phyloP scores from a whole-genome alignment of 148 eudicot genomes.

The Silene latifolia region DNA sequence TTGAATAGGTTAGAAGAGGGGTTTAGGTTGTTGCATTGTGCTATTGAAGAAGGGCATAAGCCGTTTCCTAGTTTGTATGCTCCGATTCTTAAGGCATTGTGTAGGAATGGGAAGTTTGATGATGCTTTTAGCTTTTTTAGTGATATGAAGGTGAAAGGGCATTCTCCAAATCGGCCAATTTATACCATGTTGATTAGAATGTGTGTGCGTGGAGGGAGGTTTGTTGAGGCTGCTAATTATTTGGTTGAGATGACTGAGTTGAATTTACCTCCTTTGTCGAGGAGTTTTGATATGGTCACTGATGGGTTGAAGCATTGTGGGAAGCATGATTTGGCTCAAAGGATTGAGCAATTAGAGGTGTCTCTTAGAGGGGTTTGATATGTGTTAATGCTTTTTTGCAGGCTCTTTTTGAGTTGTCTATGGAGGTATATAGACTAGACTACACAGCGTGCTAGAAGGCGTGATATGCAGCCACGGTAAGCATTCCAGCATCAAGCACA shows the following conservation, averaged over 20 bases:
- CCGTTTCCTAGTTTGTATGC: slow-evolving; percentile 99
- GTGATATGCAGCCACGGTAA: background rate
- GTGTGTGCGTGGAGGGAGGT: slow-evolving; percentile 85
- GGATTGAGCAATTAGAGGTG: slow-evolving; percentile 80
- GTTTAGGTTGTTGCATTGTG: slow-evolving; percentile 64
- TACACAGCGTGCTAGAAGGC: background rate
- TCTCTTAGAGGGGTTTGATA: slow-evolving; percentile 61
- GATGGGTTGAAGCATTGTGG: slow-evolving; percentile 95
- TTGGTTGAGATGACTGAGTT: slow-evolving; percentile 94
- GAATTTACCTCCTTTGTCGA: slow-evolving; percentile 60
- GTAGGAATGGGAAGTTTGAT: slow-evolving; percentile 77
- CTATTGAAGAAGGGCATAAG: slow-evolving; percentile 80
- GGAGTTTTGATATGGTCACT: slow-evolving; percentile 87
- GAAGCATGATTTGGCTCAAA: slow-evolving; percentile 85
- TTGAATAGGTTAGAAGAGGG: slow-evolving; percentile 70
- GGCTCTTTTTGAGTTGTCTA: background rate
- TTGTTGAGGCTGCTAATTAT: slow-evolving; percentile 89
- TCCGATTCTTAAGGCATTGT: slow-evolving; percentile 76
- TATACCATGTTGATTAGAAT: slow-evolving; percentile 88
- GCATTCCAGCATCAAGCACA: background rate
- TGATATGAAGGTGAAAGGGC: slow-evolving; percentile 90
- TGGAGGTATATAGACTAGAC: background rate
- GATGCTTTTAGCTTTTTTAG: slow-evolving; percentile 87
- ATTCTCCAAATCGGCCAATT: slow-evolving; percentile 80
- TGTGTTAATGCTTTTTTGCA: slow-evolving; percentile 1